Conservation (phyloP, 192 early-diverging fungal species). For the Chytriomyces sp. region DNA sequence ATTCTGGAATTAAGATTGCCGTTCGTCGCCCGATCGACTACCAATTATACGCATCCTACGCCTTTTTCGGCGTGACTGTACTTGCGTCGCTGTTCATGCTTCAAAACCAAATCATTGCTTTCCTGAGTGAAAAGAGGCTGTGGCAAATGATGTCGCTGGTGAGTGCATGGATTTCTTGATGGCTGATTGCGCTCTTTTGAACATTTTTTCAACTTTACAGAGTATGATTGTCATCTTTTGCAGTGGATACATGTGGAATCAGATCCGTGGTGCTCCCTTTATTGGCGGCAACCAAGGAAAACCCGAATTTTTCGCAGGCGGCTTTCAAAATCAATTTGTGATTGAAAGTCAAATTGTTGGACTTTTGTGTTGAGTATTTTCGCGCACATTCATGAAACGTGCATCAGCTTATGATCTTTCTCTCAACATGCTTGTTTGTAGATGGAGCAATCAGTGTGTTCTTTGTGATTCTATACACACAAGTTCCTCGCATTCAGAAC, state of each 20-base stretch:
- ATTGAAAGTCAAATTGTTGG: slow-evolving; percentile 77
- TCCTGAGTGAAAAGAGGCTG: slow-evolving; percentile 60
- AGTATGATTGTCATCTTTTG: slow-evolving; percentile 70
- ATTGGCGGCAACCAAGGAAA: slow-evolving; percentile 58
- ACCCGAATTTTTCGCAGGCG: slow-evolving; percentile 63
- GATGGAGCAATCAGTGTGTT: slow-evolving; percentile 65
- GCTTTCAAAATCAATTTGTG: slow-evolving; percentile 72
- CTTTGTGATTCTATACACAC: slow-evolving; percentile 57
- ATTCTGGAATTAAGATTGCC: slow-evolving; percentile 48
- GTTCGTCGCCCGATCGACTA: slow-evolving; percentile 66
- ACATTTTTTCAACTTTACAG: slow-evolving; percentile 36
- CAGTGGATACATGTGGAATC: slow-evolving; percentile 87
- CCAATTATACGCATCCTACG: slow-evolving; percentile 45
- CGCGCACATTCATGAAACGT: background rate
- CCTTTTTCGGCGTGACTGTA: slow-evolving; percentile 40
- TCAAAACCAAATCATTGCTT: slow-evolving; percentile 44
- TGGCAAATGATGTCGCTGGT: slow-evolving; percentile 64
- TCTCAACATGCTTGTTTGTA: slow-evolving; percentile 33
- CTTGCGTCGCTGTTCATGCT: slow-evolving; percentile 48
- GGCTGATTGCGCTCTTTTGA: background rate
- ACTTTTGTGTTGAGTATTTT: slow-evolving; percentile 60
- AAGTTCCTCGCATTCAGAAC: slow-evolving; percentile 62
- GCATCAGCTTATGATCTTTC: slow-evolving; percentile 6
- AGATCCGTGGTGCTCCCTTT: slow-evolving; percentile 77
- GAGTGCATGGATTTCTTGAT: slow-evolving; percentile 21